Evolutionary conservation across 2,329 filamentous ascomycete species (phyloP), one percentile per base, ranked within the genome.

Genomic region (Bimuria novae-zelandiae): DNA sequence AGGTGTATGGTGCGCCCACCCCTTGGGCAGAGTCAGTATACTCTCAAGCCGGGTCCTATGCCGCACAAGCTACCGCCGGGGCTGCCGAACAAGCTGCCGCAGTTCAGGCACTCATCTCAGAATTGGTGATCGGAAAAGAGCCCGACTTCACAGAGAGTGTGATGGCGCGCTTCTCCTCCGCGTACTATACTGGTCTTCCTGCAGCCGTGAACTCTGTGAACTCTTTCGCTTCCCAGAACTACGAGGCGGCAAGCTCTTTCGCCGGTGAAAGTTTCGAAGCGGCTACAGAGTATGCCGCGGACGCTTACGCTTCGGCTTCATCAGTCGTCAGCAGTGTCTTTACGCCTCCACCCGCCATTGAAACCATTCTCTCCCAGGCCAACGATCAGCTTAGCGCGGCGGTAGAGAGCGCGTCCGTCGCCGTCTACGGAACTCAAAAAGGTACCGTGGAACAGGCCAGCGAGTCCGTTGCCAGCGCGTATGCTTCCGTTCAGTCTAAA

Each of bases 111-210:
- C 81, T 94, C 1, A 81, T 96, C 12, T 89, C 88, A 1, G 90
- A 95, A 71, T 78, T 95, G 1, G 79, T 96, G 12, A 76, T 82
- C 35, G 91, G 89, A 48, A 90, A 88, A 70, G 90, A 95, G 68
- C 87, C 89, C 0, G 85, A 86, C 12, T 95, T 91, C 64, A 92
- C 88, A 0, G 89, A 95, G 66, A 92, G 89, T 54, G 88, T 93
- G 3, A 85, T 91, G 74, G 84, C 79, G 47, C 84, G 88, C 46
- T 80, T 96, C 11, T 83, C 84, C 51, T 86, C 83, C 3, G 89
- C 85, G 0, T 94, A 93, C 65, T 84, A 85, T 21, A 89, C 86
- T 0, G 88, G 85, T 1, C 76, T 82, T 1, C 80, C 84, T 0
- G 84, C 80, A 0, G 77, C 81, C 7, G 79, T 79, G 10, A 78